Evolutionary conservation across 371 early-diverging fungal genomes (phyloP).

Genomic region (Dichotomocladium elegans): DNA sequence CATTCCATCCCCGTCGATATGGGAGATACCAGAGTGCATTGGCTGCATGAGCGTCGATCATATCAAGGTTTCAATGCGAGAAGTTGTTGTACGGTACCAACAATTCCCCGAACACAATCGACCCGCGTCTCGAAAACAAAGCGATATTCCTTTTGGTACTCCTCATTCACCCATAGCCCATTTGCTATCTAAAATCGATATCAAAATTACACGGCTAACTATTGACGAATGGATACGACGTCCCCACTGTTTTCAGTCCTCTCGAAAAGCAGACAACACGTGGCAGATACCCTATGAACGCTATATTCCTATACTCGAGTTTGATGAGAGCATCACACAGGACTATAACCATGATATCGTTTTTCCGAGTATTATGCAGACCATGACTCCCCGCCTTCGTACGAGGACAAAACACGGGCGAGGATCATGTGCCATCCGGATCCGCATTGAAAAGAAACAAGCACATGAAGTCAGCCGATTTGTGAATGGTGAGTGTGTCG

Average conservation of each 20-base stretch:
- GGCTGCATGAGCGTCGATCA: conserved; percentile 28
- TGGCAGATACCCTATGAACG: conserved; percentile 15
- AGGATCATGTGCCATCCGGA: conserved; percentile 9
- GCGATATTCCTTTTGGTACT: too few species aligned
- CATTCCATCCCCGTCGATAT: conserved; percentile 9
- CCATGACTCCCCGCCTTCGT: neutral
- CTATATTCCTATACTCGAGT: conserved; percentile 34
- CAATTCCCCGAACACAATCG: conserved; percentile 13
- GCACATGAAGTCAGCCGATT: conserved; percentile 12
- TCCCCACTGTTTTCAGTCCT: neutral
- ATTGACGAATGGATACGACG: conserved; percentile 31
- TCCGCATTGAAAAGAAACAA: conserved; percentile 29
- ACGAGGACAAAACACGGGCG: neutral
- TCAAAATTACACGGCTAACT: conserved; percentile 7
- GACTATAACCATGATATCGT: conserved; percentile 17
- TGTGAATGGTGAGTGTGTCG: conserved; percentile 12
- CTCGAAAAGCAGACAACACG: neutral
- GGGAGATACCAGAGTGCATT: conserved; percentile 16
- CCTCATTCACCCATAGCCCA: neutral
- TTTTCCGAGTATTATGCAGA: conserved; percentile 15
- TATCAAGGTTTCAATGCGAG: conserved; percentile 39
- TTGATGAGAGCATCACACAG: conserved; percentile 21
- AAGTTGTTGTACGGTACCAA: conserved; percentile 34
- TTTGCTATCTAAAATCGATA: conserved; percentile 17
- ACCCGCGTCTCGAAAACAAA: conserved; percentile 5